A percentile compares a stretch with the other conserved stretches of the same genome.
These are phyloP conservation scores for Closterium sp. DNA, from an alignment of 139 green algal genomes.

Conservation along the genomic window DNA sequence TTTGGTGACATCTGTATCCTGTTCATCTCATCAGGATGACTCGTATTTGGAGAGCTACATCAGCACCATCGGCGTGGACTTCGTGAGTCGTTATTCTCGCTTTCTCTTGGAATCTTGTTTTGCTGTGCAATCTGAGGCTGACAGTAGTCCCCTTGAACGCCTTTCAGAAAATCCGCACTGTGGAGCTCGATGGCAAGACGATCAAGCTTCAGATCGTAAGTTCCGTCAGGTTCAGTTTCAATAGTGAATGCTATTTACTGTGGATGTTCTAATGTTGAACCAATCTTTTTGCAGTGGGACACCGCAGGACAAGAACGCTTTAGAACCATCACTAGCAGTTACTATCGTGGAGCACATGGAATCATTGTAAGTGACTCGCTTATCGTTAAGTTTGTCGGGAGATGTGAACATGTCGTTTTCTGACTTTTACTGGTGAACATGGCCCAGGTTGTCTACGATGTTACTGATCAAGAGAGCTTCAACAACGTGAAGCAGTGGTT, in stretches of 20 bases:
- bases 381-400: not conserved
- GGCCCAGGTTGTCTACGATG: conserved; percentile 90
- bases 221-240: not conserved
- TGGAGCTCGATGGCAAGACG: conserved; percentile 98
- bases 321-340: conserved; percentile 96
- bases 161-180: conserved; percentile 96
- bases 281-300: conserved; percentile 85
- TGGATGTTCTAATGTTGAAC: not conserved
- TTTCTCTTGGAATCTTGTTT: conserved; percentile 1
- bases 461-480: conserved; percentile 98
- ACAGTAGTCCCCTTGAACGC: not conserved
- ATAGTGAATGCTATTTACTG: not conserved
- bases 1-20: not conserved
- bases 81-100: conserved; percentile 73
- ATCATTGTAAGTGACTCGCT: conserved; percentile 78
- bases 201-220: conserved; percentile 98
- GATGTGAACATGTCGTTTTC: not conserved
- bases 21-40: conserved; percentile 78
- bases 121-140: conserved; percentile 24
- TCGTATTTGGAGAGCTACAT: conserved; percentile 99
- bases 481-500: conserved; percentile 99
- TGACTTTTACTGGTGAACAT: not conserved
- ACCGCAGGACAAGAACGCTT: conserved; percentile 98
- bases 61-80: conserved; percentile 99
- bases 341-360: conserved; percentile 96